phyloP scores from a whole-genome alignment of 2,329 filamentous ascomycete species.

The Ascomycota sp. region DNA sequence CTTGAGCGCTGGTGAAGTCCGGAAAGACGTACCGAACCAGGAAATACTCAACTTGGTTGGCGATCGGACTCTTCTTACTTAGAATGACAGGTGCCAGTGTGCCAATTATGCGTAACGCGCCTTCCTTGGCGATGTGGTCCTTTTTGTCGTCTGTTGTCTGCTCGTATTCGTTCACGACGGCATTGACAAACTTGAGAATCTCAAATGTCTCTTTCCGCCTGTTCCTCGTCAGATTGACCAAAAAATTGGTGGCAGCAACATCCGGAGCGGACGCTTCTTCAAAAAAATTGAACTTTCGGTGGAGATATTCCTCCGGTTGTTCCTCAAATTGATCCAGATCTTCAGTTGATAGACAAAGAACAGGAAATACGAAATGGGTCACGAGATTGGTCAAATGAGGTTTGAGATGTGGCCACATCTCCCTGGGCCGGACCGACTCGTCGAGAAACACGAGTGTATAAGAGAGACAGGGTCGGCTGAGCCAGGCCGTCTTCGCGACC shows the following conservation, averaged over 20 bases:
- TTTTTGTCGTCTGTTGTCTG: conserved; percentile 68
- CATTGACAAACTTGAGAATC: conserved; percentile 86
- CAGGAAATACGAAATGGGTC: conserved; percentile 86
- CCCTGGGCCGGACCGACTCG: conserved; percentile 91
- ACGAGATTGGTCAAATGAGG: conserved; percentile 85
- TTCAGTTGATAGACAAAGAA: conserved; percentile 79
- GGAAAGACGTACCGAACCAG: conserved; percentile 96
- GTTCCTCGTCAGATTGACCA: conserved; percentile 84
- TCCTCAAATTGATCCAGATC: conserved; percentile 87
- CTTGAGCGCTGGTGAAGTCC: conserved; percentile 82
- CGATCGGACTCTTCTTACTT: conserved; percentile 95
- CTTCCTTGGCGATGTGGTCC: conserved; percentile 88
- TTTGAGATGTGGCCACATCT: conserved; percentile 89
- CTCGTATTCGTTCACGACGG: conserved; percentile 86
- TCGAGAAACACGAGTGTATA: conserved; percentile 91
- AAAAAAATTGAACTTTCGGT: conserved; percentile 93
- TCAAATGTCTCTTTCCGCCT: conserved; percentile 91
- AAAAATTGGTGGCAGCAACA: conserved; percentile 88
- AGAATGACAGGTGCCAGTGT: conserved; percentile 85
- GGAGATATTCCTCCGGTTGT: conserved; percentile 89
- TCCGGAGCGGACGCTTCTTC: conserved; percentile 92
- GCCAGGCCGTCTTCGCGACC: conserved; percentile 85
- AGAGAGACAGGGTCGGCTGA: conserved; percentile 82
- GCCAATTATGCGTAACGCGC: conserved; percentile 89
- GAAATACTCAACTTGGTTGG: conserved; percentile 95